Conservation (phyloP, 257 asterid genomes). For the Leonotis leonurus region DNA sequence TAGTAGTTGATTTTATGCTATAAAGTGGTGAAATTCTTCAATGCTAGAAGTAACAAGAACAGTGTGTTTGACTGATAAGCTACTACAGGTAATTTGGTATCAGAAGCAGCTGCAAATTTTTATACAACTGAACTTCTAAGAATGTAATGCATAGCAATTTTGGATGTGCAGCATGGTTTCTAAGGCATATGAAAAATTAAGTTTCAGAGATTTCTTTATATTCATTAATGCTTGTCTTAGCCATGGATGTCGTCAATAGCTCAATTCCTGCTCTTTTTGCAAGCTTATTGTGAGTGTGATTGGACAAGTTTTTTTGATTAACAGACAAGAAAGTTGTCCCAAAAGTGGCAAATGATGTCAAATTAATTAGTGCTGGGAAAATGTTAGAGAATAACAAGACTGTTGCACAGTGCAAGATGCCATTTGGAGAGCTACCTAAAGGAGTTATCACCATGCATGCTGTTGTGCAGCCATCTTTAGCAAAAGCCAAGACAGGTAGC, state of each 20-base stretch:
- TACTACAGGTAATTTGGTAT: neutral
- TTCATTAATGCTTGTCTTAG: constrained; percentile 3
- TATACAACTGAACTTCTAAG: neutral
- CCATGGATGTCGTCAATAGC: too few relatives aligned
- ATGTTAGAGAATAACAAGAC: constrained; percentile 78
- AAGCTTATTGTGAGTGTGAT: constrained; percentile 5
- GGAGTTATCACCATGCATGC: constrained; percentile 86
- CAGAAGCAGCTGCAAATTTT: neutral
- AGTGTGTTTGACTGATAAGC: neutral
- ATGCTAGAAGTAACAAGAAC: neutral
- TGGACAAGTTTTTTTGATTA: neutral
- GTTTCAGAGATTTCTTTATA: neutral
- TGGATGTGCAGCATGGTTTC: neutral
- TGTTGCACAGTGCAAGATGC: constrained; percentile 74
- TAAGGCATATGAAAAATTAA: neutral
- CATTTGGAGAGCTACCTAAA: constrained; percentile 63
- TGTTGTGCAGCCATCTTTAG: constrained; percentile 79
- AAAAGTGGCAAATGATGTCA: constrained; percentile 70
- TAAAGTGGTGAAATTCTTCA: neutral
- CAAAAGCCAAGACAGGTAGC: constrained; percentile 68
- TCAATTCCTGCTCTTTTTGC: neutral
- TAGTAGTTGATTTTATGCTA: neutral
- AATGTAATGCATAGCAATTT: neutral
- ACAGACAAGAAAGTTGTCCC: constrained; percentile 78
- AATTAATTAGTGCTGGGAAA: constrained; percentile 76